Percentiles rank a stretch among this genome's conserved stretches.
Evolutionary conservation across 345 rosid species (phyloP).

Genomic region (Eucalyptus regnans): DNA sequence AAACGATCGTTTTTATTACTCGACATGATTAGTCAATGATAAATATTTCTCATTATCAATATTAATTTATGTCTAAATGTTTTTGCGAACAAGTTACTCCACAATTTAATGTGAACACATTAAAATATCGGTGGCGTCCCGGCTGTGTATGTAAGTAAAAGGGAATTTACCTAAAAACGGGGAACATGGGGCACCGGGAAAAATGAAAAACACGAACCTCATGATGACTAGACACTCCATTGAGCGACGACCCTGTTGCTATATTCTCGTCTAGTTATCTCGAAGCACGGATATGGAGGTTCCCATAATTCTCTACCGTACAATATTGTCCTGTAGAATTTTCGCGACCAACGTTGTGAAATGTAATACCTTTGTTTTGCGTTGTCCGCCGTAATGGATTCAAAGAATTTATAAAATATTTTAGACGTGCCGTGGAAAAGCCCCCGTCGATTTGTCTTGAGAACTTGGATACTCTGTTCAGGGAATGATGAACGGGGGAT

Average conservation of each 20-base stretch:
- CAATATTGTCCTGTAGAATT: not conserved
- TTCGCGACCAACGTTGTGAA: not conserved
- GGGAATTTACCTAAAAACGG: not conserved
- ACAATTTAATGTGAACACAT: not conserved
- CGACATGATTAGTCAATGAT: fast-evolving
- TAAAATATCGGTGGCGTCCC: not conserved
- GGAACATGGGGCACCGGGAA: not conserved
- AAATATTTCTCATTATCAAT: too few species aligned
- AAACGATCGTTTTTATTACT: too few species aligned
- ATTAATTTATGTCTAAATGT: too few species aligned
- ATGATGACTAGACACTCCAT: not conserved
- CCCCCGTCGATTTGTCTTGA: not conserved
- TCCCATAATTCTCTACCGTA: not conserved
- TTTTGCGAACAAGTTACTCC: not conserved
- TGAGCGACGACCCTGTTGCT: not conserved
- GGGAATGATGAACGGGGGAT: not conserved
- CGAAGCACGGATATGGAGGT: not conserved
- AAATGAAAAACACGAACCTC: not conserved
- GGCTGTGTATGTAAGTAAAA: not conserved
- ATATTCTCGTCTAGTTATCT: not conserved
- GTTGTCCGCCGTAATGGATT: too few species aligned
- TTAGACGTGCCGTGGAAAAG: not conserved
- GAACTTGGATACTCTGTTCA: too few species aligned
- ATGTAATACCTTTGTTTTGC: not conserved
- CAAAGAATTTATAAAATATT: not conserved